Evolutionary conservation across 2,329 filamentous ascomycete species (phyloP).

Genomic region (Exophiala bonariae): DNA sequence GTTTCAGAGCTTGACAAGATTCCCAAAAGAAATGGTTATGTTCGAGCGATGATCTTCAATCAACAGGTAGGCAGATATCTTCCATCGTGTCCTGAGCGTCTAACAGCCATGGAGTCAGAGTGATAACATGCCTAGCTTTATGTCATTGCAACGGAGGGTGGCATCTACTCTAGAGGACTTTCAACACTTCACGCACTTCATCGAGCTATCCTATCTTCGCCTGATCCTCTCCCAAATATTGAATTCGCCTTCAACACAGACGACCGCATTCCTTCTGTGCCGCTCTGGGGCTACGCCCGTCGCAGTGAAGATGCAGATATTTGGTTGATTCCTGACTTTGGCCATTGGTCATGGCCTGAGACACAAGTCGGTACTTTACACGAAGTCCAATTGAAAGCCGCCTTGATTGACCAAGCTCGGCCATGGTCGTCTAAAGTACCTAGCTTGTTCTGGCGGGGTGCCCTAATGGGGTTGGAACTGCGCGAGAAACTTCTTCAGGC

Average conservation of each 20-base stretch:
- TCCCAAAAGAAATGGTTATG: constrained; percentile 27
- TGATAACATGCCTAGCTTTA: constrained; percentile 31
- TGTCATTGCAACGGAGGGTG: constrained; percentile 34
- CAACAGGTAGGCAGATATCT: constrained; percentile 24
- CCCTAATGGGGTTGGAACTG: constrained; percentile 39
- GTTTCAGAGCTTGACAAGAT: constrained; percentile 26
- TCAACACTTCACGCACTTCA: constrained; percentile 50
- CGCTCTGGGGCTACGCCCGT: constrained; percentile 48
- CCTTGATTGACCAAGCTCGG: constrained; percentile 13
- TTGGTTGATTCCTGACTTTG: constrained; percentile 57
- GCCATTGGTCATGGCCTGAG: constrained; percentile 55
- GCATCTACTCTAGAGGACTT: constrained; percentile 32
- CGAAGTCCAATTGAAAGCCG: constrained; percentile 37
- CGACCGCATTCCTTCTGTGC: constrained; percentile 37
- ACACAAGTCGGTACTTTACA: constrained; percentile 46
- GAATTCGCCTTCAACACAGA: constrained; percentile 52
- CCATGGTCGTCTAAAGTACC: constrained; percentile 38
- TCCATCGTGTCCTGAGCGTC: not conserved
- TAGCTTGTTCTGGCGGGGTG: constrained; percentile 52
- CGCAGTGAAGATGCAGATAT: constrained; percentile 38
- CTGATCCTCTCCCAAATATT: constrained; percentile 46
- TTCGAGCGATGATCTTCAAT: constrained; percentile 40
- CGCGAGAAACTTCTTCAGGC: constrained; percentile 41
- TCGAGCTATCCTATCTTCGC: constrained; percentile 45
- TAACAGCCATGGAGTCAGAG: not conserved